Evolutionary conservation across 2,329 filamentous ascomycete species (phyloP), one percentile per base, ranked within the genome.

Genomic region (Myrmaecium sp.): DNA sequence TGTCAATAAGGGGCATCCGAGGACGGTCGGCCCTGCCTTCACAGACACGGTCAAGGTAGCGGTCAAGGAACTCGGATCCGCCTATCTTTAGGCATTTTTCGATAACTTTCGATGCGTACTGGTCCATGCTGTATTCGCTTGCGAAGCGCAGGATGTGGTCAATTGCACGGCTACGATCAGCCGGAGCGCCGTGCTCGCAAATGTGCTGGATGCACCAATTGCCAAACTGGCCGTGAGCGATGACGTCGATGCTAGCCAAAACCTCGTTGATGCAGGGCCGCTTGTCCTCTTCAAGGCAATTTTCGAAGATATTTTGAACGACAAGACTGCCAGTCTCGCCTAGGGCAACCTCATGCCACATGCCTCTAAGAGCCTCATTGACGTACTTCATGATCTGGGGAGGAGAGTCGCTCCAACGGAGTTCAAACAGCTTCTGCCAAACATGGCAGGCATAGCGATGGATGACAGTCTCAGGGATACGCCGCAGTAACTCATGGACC

Each of bases 161-260:
- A 43, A 94, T 76, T 23, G 91, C 89, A 39, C 84, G 77, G 54
- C 77, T 86, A 42, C 86, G 84, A 53, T 98, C 91, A 21, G 76
- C 74, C 17, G 84, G 78, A 30, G 77, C 77, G 26, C 91, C 86
- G 47, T 98, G 89, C 53, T 98, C 89, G 54, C 89, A 98, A 42
- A 98, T 83, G 55, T 98, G 89, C 57, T 98, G 89, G 43, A 98
- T 95, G 58, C 89, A 98, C 89, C 89, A 98, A 51, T 98, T 98
- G 30, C 89, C 89, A 47, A 98, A 98, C 49, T 98, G 89, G 14
- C 89, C 89, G 49, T 94, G 86, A 32, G 89, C 80, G 44, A 98
- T 83, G 34, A 93, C 79, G 54, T 98, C 83, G 41, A 98, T 93
- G 49, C 89, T 94, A 33, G 69, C 70, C 30, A 98, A 69, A 20